Base-by-base conservation (phyloP, 352 stramenopile genomes). In the Phytophthora vignae region DNA sequence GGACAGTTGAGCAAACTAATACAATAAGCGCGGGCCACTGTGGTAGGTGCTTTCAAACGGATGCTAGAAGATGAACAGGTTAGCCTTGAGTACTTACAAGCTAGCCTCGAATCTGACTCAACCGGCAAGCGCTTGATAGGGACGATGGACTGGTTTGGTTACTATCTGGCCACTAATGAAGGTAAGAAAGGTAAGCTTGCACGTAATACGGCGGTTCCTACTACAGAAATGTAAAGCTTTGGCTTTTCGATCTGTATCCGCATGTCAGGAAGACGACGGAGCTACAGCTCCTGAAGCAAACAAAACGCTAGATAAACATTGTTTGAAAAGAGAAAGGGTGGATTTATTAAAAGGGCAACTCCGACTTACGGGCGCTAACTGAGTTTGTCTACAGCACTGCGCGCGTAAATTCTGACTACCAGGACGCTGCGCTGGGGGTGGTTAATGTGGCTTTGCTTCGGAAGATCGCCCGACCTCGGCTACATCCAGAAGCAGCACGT, bases 371-470 rank as follows among this genome's bases (percentile, higher is more conserved):
- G 22, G 54, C 38, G 7, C 44, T 76, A 38, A 70, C 64, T n/a
- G 10, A 12, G 6, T 60, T 36, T 49, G 19, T 60, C n/a, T 21
- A 60, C 53, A 59, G 29, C 31, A 48, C 29, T 8, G 31, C 53
- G 4, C 9, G 17, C 10, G 36, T 44, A 4, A 5, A 42, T 4
- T 27, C n/a, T 2, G 74, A 81, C 60, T 81, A 79, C 60, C 65
- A 83, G 46, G 67, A 84, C 27, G 62, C 69, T 10, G 67, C 62
- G 1, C 56, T 81, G 25, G 5, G 29, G 77, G 1, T 68, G 70
- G 6, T 14, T 84, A 0, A 53, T 76, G 57, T 76, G 71, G 65
- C 78, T 76, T 42, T 55, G 76, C 9, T 82, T 86, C 36, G 64
- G 67, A 0, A 63, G 66, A 3, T 73, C 76, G 0, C 80, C 69